Base-by-base conservation (phyloP, 306 rosid genomes). In the Hylodesmum podocarpum region DNA sequence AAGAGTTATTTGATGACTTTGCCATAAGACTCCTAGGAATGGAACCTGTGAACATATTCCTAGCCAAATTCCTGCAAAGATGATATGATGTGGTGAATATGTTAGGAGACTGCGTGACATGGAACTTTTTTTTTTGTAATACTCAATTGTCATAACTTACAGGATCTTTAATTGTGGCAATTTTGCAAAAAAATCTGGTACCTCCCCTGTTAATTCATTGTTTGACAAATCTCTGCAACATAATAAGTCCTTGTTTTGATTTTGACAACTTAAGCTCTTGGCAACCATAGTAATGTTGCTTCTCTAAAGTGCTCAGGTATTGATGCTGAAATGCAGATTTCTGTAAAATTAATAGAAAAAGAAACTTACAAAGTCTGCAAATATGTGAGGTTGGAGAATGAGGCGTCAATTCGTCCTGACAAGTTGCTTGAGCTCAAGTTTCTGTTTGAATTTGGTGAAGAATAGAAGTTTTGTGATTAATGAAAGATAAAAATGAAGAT, bases 171-270 rank as follows among this genome's bases (percentile, higher is more conserved):
- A 70, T 4, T 44, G 47, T 6, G 65, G 27, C 13, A 86, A 47
- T 22, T 47, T 13, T 25, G 82, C 80, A 8, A 88, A 58, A 66
- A 59, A 77, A 1, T 70, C 64, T 0, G 87, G 92, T 6, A 86
- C 10, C 37, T 50, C 12, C 36, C 92, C 88, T 0, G 75, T 76
- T 28, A 88, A 77, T 14, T 82, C 77, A 66, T 88, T 88, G 81
- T 81, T 50, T 31, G 90, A 84, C 41, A 86, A 74, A 71, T 88
- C 81, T 67, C 81, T 77, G 13, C 6, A 53, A 39, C 27, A 53
- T 0, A 36, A 54, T 13, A 19, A 19, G 5, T 75, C 1, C 25
- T 54, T 24, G 51, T 0, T 62, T 62, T 33, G 44, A 7, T 63
- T 36, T 29, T 29, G 22, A 59, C 66, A 29, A 59, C 41, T 28